Base-by-base conservation (phyloP, 768 basidiomycete species). In the Ramaria sp. region DNA sequence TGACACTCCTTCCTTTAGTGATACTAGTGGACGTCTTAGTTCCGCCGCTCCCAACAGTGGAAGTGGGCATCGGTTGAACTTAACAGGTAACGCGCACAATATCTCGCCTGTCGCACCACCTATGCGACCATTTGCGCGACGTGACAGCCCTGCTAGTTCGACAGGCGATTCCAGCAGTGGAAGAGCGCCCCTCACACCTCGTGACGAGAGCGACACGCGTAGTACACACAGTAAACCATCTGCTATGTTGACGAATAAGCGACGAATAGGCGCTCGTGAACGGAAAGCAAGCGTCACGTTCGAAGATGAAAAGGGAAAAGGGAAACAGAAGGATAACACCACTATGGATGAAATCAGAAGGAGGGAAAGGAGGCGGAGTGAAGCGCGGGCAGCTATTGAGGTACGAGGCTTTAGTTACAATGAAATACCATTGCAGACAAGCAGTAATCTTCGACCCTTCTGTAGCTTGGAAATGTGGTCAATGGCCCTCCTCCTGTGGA, bases 341-440 rank as follows among this genome's bases (percentile, higher is more conserved):
- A 47, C 48, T 34, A 61, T 66, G 10, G 69, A 72, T 20, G 77
- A 87, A 65, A 71, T 73, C 60, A 75, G 75, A 65, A 76, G 87
- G 64, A 78, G 73, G 57, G 85, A 89, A 63, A 73, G 90, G 62
- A 74, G 90, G 65, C 73, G 89, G 60, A 78, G 75, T 61, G 89
- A 92, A 64, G 88, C 90, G n/a, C 83, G 78, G 66, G 85, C 87
- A 63, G 85, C 89, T 30, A 85, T 90, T 63, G 86, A 92, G 81
- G 89, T 91, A 51, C n/a, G 78, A 22, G 43, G 34, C 2, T 34
- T 50, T 54, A 47, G 39, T 41, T n/a, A n/a, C n/a, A 41, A n/a
- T 34, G 13, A 9, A 34, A 13, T 34, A 34, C 2, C 5, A 16
- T 2, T 43, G 18, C 18, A 18, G 45, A 47, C 25, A 9, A 47